A percentile compares a stretch with the other conserved stretches of the same genome.
Conservation (phyloP, 805 yeast species). For the Starmerella ratchasimensis region DNA sequence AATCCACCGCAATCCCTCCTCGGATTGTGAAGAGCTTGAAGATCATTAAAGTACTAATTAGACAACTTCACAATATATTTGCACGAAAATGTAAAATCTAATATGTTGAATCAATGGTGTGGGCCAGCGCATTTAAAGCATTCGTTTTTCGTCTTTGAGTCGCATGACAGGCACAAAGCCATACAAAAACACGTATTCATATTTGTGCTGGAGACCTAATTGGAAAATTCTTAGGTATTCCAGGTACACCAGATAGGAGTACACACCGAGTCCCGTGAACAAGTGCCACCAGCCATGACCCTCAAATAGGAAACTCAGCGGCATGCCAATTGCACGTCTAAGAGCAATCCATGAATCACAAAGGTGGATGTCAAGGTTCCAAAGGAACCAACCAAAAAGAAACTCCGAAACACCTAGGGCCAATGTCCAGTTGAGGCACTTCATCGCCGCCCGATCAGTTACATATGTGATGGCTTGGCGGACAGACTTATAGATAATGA, state of each 20-base stretch:
- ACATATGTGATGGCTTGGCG: constrained; percentile 41
- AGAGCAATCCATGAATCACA: constrained; percentile 45
- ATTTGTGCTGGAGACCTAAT: constrained; percentile 43
- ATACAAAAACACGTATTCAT: constrained; percentile 42
- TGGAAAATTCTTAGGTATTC: constrained; percentile 62
- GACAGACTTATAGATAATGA: constrained; percentile 51
- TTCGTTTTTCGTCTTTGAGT: neutral
- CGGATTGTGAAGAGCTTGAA: too few relatives aligned
- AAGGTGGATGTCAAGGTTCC: constrained; percentile 81
- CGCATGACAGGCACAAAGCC: constrained; percentile 32
- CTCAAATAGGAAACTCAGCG: constrained; percentile 73
- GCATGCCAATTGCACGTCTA: constrained; percentile 61
- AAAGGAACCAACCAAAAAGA: constrained; percentile 59
- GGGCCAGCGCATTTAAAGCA: too few relatives aligned
- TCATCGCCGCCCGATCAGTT: constrained; percentile 33
- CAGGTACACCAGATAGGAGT: constrained; percentile 65
- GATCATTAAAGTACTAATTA: too few relatives aligned
- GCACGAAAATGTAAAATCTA: too few relatives aligned
- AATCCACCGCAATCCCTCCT: too few relatives aligned
- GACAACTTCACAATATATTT: too few relatives aligned
- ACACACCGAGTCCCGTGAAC: constrained; percentile 61
- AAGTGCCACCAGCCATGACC: constrained; percentile 97
- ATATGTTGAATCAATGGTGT: too few relatives aligned
- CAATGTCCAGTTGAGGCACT: constrained; percentile 44
- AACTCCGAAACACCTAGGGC: constrained; percentile 48